A percentile compares a stretch with the other conserved stretches of the same genome.
Evolutionary conservation across 345 rosid species (phyloP).

Genomic region (Mallotus nudiflorus): DNA sequence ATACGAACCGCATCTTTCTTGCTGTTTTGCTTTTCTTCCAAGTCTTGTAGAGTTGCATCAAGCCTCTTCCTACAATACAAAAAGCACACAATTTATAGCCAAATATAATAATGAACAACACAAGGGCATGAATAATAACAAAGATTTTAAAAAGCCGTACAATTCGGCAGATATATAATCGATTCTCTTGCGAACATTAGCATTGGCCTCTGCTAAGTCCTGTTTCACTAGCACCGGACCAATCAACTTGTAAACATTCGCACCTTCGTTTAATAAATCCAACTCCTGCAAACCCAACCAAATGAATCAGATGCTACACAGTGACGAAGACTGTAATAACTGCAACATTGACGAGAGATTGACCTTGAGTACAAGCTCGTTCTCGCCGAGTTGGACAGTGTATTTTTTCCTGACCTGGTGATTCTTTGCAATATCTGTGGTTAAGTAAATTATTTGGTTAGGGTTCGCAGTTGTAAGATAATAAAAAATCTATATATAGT

Average conservation of each 20-base stretch:
- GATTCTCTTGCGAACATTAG: conserved; percentile 89
- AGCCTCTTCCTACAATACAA: conserved; percentile 71
- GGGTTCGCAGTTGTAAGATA: not conserved
- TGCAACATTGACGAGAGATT: not conserved
- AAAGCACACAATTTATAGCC: not conserved
- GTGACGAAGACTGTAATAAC: not conserved
- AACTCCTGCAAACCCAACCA: conserved; percentile 66
- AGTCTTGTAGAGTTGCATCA: conserved; percentile 81
- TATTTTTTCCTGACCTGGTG: conserved; percentile 94
- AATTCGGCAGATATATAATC: conserved; percentile 91
- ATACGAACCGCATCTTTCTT: conserved; percentile 77
- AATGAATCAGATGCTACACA: not conserved
- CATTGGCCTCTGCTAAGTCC: conserved; percentile 94
- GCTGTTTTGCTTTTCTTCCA: conserved; percentile 91
- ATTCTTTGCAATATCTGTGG: conserved; percentile 77
- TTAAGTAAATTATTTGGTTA: not conserved
- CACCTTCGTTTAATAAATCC: conserved; percentile 81
- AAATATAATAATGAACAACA: not conserved
- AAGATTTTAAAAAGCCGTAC: no score
- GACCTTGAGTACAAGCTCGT: conserved; percentile 95
- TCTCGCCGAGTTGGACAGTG: conserved; percentile 93
- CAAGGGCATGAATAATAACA: not conserved
- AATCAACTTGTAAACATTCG: conserved; percentile 89
- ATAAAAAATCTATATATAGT: not conserved
- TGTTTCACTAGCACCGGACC: conserved; percentile 98